These are phyloP conservation scores for Hypoxylon sp. DNA, from an alignment of 2,329 filamentous ascomycete species.

Conservation along the genomic window DNA sequence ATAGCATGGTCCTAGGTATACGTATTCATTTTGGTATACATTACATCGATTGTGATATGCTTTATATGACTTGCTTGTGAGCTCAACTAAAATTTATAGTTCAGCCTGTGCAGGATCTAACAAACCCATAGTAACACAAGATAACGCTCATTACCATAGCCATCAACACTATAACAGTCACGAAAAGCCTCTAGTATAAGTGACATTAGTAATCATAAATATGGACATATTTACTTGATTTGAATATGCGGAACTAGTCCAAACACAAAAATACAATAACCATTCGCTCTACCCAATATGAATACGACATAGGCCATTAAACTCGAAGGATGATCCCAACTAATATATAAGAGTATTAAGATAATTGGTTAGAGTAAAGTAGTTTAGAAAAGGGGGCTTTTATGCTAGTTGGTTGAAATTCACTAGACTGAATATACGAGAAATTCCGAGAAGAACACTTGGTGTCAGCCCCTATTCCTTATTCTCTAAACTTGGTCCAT, in stretches of 20 bases:
- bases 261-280: too few species aligned
- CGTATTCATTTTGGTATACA: constrained; percentile 17
- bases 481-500: neutral
- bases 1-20: constrained; percentile 23
- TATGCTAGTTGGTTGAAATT: neutral
- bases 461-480: neutral
- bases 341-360: too few species aligned
- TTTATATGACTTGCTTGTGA: neutral
- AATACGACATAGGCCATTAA: too few species aligned
- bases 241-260: too few species aligned
- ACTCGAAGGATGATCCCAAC: too few species aligned
- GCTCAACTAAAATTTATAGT: neutral
- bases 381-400: too few species aligned
- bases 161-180: too few species aligned
- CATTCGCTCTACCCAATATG: too few species aligned
- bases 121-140: neutral
- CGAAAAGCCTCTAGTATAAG: too few species aligned
- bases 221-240: too few species aligned
- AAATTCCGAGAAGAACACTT: neutral
- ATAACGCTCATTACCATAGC: neutral
- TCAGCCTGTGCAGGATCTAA: neutral
- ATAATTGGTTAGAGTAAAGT: too few species aligned
- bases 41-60: neutral
- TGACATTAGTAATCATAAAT: too few species aligned
- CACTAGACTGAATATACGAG: neutral